A percentile compares a stretch with the other conserved stretches of the same genome.
Evolutionary conservation across 257 asterid species (phyloP).

Genomic region (Solanum boliviense): DNA sequence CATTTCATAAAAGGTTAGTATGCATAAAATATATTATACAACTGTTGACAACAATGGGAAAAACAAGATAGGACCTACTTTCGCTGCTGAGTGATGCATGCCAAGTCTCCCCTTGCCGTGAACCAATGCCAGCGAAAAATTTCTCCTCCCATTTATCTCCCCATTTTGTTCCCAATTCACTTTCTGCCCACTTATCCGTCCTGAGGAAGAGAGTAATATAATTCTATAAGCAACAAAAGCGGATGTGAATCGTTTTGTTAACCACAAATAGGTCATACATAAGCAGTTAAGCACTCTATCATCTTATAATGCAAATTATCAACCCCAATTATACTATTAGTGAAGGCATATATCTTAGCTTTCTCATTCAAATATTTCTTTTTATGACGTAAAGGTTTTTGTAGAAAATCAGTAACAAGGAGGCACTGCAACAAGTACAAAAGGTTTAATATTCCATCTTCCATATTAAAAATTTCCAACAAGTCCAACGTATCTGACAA

Average conservation of each 20-base stretch:
- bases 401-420: background rate
- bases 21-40: background rate
- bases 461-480: no score
- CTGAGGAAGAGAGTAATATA: conserved; percentile 22
- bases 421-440: no score
- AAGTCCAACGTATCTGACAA: background rate
- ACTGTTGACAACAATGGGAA: background rate
- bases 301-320: background rate
- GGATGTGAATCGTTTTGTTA: background rate
- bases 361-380: background rate
- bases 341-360: background rate
- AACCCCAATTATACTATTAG: background rate
- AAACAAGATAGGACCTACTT: conserved; percentile 31
- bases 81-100: conserved; percentile 63
- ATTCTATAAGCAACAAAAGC: background rate
- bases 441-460: no score
- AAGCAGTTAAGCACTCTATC: background rate
- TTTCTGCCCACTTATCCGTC: conserved; percentile 99
- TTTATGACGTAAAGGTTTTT: background rate
- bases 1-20: background rate
- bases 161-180: conserved; percentile 94
- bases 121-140: conserved; percentile 84
- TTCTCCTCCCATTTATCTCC: conserved; percentile 99
- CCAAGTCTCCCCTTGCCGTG: conserved; percentile 99
- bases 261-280: background rate